A percentile compares a stretch with the other conserved stretches of the same genome.
These are phyloP conservation scores for Kwoniella botswanensis DNA, from an alignment of 768 basidiomycete genomes.

Conservation along the genomic window DNA sequence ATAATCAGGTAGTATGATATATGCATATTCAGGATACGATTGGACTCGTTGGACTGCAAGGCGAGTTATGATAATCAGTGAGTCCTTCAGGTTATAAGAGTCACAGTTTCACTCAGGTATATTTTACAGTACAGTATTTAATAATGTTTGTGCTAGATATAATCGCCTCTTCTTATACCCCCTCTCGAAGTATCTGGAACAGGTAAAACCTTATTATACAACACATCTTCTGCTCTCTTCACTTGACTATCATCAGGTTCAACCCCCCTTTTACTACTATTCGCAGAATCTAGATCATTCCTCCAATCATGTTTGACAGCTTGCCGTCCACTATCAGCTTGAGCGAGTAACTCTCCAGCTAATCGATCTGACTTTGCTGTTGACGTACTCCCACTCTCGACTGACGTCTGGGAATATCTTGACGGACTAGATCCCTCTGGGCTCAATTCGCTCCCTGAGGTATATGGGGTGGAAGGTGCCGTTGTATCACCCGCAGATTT, in stretches of 20 bases:
- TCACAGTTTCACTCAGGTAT: too few species aligned
- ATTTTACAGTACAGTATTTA: too few species aligned
- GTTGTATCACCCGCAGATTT: background rate
- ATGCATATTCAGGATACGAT: too few species aligned
- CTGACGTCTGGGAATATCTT: constrained; percentile 7
- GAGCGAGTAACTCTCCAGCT: constrained; percentile 16
- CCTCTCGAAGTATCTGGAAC: background rate
- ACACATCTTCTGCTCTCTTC: constrained; percentile 7
- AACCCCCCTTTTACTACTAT: background rate
- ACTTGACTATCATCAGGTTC: constrained; percentile 5
- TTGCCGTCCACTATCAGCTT: constrained; percentile 27
- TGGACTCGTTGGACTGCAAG: too few species aligned
- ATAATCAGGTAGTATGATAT: too few species aligned
- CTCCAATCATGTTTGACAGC: constrained; percentile 8
- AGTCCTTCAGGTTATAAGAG: too few species aligned
- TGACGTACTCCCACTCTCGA: background rate
- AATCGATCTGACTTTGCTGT: constrained; percentile 15
- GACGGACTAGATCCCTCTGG: constrained; percentile 14
- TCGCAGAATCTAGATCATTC: background rate
- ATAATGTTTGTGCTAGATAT: background rate
- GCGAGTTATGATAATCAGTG: too few species aligned
- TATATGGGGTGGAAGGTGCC: background rate
- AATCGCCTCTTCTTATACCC: background rate
- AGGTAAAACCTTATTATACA: constrained; percentile 8
- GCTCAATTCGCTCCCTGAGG: background rate